Conservation (phyloP, 495 filamentous ascomycete genomes). For the Mycothermus thermophilus region DNA sequence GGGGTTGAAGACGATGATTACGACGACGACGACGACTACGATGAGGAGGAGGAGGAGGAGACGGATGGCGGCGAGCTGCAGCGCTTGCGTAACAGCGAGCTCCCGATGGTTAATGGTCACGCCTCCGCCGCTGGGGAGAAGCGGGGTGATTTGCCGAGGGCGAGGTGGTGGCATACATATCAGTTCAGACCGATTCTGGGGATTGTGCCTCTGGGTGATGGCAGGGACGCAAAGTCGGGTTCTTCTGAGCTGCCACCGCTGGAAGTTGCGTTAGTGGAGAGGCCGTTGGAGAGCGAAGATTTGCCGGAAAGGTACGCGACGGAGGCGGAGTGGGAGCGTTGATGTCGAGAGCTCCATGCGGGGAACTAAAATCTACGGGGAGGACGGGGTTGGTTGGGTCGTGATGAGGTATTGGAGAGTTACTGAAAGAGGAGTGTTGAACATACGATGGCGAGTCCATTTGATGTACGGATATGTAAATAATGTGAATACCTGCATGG, state of each 20-base stretch:
- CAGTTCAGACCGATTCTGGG: constrained; percentile 88
- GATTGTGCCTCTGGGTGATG: constrained; percentile 52
- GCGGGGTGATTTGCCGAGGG: constrained; percentile 10
- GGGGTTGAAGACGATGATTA: constrained; percentile 24
- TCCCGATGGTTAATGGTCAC: constrained; percentile 10
- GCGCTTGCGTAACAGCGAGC: constrained; percentile 20
- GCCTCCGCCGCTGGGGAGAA: constrained; percentile 5
- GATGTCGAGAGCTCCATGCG: neutral
- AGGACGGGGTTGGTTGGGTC: too few relatives aligned
- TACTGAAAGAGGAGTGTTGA: too few relatives aligned
- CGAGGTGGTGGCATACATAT: constrained; percentile 63
- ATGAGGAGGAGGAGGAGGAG: too few relatives aligned
- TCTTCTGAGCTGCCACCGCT: constrained; percentile 22
- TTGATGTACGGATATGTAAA: too few relatives aligned
- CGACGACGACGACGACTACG: constrained; percentile 37
- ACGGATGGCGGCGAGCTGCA: constrained; percentile 27
- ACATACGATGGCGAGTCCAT: too few relatives aligned
- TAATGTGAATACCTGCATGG: too few relatives aligned
- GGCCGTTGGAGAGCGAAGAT: constrained; percentile 74
- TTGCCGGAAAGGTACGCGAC: constrained; percentile 58
- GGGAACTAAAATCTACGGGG: too few relatives aligned
- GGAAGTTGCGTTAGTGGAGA: constrained; percentile 78
- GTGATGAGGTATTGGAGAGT: too few relatives aligned
- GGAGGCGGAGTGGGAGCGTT: constrained; percentile 41
- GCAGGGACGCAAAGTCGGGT: constrained; percentile 20